Conservation (phyloP, 345 rosid genomes). For the Jatropha curcas region DNA sequence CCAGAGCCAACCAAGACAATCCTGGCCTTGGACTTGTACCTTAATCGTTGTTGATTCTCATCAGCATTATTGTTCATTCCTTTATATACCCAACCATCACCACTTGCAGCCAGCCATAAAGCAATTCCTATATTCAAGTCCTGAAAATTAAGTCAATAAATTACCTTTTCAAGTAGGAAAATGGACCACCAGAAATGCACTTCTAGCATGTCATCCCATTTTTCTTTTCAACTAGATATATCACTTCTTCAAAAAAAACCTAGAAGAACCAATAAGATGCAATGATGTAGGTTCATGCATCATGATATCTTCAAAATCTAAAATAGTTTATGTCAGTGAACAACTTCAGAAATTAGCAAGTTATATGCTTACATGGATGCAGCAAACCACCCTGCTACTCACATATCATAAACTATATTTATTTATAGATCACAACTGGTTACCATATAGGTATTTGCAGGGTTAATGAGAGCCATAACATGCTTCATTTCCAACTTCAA, state of each 20-base stretch:
- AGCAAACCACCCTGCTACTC: constrained; percentile 1
- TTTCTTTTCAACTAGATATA: background rate
- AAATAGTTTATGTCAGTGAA: constrained; percentile 11
- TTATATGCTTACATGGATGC: constrained; percentile 15
- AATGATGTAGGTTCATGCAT: background rate
- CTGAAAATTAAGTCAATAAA: constrained; percentile 39
- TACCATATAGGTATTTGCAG: constrained; percentile 94
- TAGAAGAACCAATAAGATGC: background rate
- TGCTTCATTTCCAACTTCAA: constrained; percentile 66
- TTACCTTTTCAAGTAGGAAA: background rate
- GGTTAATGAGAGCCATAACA: constrained; percentile 79
- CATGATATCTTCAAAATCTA: background rate
- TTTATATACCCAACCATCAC: constrained; percentile 75
- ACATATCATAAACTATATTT: constrained; percentile 3
- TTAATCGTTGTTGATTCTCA: constrained; percentile 32
- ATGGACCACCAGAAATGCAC: background rate
- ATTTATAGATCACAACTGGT: background rate
- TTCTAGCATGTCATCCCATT: background rate
- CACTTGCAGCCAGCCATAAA: constrained; percentile 83
- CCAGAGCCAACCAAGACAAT: constrained; percentile 89
- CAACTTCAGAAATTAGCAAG: constrained; percentile 6
- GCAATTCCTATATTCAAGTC: constrained; percentile 95
- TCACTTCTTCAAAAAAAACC: background rate
- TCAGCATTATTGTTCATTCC: constrained; percentile 25
- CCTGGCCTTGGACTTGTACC: constrained; percentile 66